These are phyloP conservation scores for Syzygium malaccense DNA, from an alignment of 441 rosid species.

Conservation along the genomic window DNA sequence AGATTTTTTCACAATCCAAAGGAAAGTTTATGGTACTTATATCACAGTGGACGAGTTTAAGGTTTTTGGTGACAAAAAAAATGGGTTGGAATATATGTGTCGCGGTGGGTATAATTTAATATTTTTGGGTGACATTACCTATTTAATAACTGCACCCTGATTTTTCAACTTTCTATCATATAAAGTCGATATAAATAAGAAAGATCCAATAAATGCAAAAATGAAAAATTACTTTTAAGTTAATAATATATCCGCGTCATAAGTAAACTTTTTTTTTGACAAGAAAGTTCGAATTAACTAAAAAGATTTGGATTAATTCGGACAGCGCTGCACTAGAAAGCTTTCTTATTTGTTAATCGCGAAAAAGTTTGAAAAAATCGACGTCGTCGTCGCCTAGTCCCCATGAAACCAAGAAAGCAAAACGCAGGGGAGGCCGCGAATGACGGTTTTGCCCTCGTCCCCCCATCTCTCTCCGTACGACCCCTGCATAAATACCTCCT, in stretches of 20 bases:
- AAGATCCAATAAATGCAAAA: neutral
- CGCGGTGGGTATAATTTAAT: neutral
- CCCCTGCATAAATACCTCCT: conserved; percentile 28
- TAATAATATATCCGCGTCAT: neutral
- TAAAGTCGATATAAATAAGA: neutral
- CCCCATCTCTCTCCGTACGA: conserved; percentile 5
- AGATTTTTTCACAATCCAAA: too few species aligned
- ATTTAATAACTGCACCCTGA: neutral
- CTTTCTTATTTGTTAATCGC: neutral
- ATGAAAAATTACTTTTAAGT: neutral
- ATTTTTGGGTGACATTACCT: neutral
- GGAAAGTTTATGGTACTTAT: neutral
- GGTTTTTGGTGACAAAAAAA: neutral
- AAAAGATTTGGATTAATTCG: neutral
- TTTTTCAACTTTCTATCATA: neutral
- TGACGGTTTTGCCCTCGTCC: neutral
- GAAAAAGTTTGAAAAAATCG: neutral
- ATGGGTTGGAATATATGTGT: neutral
- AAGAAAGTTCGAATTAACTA: neutral
- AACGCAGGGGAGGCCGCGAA: neutral
- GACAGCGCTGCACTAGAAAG: neutral
- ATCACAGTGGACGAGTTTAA: neutral
- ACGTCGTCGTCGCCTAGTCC: neutral
- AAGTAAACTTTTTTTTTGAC: neutral
- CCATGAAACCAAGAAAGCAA: neutral